Evolutionary conservation across 2,329 filamentous ascomycete genomes (phyloP).

Genomic region (Botrytis cinerea): DNA sequence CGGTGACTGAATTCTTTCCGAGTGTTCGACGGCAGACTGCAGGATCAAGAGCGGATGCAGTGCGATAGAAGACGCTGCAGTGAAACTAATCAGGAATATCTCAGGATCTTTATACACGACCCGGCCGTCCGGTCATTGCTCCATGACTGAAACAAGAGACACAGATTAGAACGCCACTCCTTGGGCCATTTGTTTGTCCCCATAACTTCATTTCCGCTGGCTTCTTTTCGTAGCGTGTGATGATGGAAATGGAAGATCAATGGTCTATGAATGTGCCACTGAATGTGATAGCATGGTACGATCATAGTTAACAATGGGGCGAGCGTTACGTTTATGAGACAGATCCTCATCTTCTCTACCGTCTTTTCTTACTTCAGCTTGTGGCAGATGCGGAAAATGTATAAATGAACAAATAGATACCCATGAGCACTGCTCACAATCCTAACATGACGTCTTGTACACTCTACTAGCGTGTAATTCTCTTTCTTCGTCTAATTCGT

Average conservation of each 20-base stretch:
- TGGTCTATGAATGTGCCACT: background rate
- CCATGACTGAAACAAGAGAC: background rate
- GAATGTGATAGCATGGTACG: background rate
- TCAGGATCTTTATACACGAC: slow-evolving; percentile 5
- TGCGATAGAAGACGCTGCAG: slow-evolving; percentile 1
- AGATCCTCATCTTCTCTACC: background rate
- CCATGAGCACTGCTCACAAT: background rate
- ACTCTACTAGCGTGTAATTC: background rate
- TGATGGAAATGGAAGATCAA: background rate
- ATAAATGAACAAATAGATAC: background rate
- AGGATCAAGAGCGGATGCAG: slow-evolving; percentile 6
- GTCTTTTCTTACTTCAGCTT: background rate
- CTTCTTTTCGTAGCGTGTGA: slow-evolving; percentile 1
- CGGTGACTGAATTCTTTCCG: background rate
- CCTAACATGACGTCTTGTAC: background rate
- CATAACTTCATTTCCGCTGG: background rate
- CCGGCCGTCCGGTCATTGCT: background rate
- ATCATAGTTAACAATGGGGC: background rate
- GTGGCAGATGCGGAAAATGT: background rate
- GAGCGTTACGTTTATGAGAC: background rate
- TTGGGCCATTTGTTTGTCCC: background rate
- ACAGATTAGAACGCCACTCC: background rate
- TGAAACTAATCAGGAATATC: slow-evolving; percentile 14
- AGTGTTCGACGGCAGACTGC: slow-evolving; percentile 7
- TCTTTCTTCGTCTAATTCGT: background rate